These are phyloP conservation scores for Phytophthora pluvialis DNA, from an alignment of 352 stramenopile species.

Conservation along the genomic window DNA sequence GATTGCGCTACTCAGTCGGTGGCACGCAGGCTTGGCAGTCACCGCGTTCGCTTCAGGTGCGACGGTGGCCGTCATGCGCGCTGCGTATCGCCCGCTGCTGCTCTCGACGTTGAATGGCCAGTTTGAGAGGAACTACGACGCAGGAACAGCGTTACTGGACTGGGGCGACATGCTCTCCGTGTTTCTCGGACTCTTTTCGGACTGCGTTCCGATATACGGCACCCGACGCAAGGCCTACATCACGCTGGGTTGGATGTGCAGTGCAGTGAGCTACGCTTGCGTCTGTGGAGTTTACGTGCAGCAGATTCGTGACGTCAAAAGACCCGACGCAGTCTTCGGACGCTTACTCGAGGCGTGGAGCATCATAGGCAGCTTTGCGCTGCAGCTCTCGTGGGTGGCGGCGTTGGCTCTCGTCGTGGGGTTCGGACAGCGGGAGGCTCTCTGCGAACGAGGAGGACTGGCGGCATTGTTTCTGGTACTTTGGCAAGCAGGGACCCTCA, in stretches of 20 bases:
- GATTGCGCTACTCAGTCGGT: slow-evolving; percentile 42
- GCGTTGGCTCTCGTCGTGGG: slow-evolving; percentile 55
- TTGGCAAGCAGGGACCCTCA: slow-evolving; percentile 42
- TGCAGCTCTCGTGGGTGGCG: slow-evolving; percentile 52
- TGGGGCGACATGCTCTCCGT: slow-evolving; percentile 80
- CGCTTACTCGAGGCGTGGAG: slow-evolving; percentile 42
- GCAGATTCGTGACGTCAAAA: slow-evolving; percentile 7
- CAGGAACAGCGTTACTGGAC: slow-evolving; percentile 51
- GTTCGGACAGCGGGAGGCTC: slow-evolving; percentile 57
- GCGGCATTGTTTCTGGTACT: slow-evolving; percentile 51
- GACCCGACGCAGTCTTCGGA: slow-evolving; percentile 18
- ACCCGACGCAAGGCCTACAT: slow-evolving; percentile 91
- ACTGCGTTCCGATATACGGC: slow-evolving; percentile 80
- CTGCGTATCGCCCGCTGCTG: slow-evolving; percentile 53
- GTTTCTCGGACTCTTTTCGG: slow-evolving; percentile 86
- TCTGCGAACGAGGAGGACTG: slow-evolving; percentile 53
- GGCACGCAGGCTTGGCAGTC: slow-evolving; percentile 50
- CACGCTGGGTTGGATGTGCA: slow-evolving; percentile 66
- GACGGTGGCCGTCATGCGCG: slow-evolving; percentile 37
- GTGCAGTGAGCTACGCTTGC: slow-evolving; percentile 23
- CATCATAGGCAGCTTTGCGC: slow-evolving; percentile 35
- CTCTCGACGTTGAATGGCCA: slow-evolving; percentile 47
- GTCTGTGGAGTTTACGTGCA: slow-evolving; percentile 18
- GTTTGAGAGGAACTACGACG: slow-evolving; percentile 42
- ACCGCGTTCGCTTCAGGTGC: slow-evolving; percentile 41